Evolutionary conservation across 371 early-diverging fungal genomes (phyloP).

Genomic region (Mortierella sp.): DNA sequence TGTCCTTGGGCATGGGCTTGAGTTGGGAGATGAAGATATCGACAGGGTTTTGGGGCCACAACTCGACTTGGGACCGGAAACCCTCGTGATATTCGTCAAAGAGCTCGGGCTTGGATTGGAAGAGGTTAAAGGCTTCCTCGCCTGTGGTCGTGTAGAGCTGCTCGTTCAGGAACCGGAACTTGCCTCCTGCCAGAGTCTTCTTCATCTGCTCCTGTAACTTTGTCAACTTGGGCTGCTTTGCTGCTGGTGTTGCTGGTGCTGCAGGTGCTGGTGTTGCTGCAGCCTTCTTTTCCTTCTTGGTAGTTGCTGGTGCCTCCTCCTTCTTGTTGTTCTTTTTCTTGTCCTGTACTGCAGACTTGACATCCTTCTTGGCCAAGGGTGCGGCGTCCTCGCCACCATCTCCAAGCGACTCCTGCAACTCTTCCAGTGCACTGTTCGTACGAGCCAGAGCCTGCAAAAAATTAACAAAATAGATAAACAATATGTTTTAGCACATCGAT

Average conservation of each 20-base stretch:
- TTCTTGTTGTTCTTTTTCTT: slow-evolving; percentile 37
- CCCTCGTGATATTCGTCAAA: slow-evolving; percentile 98
- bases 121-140: slow-evolving; percentile 79
- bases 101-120: slow-evolving; percentile 86
- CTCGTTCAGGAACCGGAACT: slow-evolving; percentile 97
- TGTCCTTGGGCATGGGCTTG: slow-evolving; percentile 60
- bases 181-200: slow-evolving; percentile 86
- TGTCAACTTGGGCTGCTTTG: slow-evolving; percentile 63
- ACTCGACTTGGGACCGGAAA: slow-evolving; percentile 93
- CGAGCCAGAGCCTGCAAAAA: slow-evolving; percentile 45
- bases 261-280: slow-evolving; percentile 10
- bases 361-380: slow-evolving; percentile 37
- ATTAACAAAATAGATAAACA: too few relatives aligned
- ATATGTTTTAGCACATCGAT: not conserved
- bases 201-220: slow-evolving; percentile 88
- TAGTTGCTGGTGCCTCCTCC: not conserved
- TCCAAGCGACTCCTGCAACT: slow-evolving; percentile 44
- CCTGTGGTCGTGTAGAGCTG: slow-evolving; percentile 92
- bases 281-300: slow-evolving; percentile 21
- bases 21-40: slow-evolving; percentile 87
- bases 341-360: slow-evolving; percentile 33
- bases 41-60: slow-evolving; percentile 98
- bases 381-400: slow-evolving; percentile 34
- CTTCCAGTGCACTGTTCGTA: slow-evolving; percentile 47
- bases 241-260: slow-evolving; percentile 16